phyloP scores from a whole-genome alignment of 805 yeast species.

The Pichia membranifaciens region DNA sequence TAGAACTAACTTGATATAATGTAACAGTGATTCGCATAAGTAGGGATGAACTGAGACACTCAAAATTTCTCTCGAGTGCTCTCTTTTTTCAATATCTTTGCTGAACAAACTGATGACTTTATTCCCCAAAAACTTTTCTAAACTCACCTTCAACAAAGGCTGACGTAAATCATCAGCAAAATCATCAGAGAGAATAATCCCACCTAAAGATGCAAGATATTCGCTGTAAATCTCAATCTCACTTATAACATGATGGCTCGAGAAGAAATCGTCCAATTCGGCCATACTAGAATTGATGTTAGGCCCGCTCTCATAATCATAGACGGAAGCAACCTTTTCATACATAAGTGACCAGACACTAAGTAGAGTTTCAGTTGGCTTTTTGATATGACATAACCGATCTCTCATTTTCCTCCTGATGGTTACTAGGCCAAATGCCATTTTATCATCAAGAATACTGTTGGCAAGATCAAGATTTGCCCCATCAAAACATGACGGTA shows the following conservation, averaged over 20 bases:
- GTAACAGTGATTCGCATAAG: slow-evolving; percentile 23
- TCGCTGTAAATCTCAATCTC: slow-evolving; percentile 53
- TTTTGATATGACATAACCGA: slow-evolving; percentile 26
- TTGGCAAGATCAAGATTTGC: slow-evolving; percentile 35
- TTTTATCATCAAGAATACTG: slow-evolving; percentile 47
- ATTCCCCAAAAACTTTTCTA: slow-evolving; percentile 23
- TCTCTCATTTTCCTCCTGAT: slow-evolving; percentile 61
- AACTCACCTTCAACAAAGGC: slow-evolving; percentile 22
- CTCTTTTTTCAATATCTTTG: slow-evolving; percentile 40
- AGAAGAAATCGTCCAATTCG: slow-evolving; percentile 8
- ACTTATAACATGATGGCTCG: slow-evolving; percentile 7
- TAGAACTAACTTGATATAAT: slow-evolving; percentile 18
- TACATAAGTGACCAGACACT: slow-evolving; percentile 42
- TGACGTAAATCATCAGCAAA: slow-evolving; percentile 24
- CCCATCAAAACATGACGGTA: slow-evolving; percentile 20
- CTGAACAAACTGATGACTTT: slow-evolving; percentile 24
- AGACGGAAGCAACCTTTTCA: slow-evolving; percentile 25
- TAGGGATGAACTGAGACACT: slow-evolving; percentile 44
- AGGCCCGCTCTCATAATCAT: slow-evolving; percentile 8
- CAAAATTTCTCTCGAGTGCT: slow-evolving; percentile 65
- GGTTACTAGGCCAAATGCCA: slow-evolving; percentile 68
- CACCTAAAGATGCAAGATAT: slow-evolving; percentile 63
- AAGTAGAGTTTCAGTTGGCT: slow-evolving; percentile 36
- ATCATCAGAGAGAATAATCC: slow-evolving; percentile 43
- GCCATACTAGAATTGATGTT: neutral